Evolutionary conservation across 2,329 filamentous ascomycete species (phyloP).

Genomic region (Colletotrichum sp.): DNA sequence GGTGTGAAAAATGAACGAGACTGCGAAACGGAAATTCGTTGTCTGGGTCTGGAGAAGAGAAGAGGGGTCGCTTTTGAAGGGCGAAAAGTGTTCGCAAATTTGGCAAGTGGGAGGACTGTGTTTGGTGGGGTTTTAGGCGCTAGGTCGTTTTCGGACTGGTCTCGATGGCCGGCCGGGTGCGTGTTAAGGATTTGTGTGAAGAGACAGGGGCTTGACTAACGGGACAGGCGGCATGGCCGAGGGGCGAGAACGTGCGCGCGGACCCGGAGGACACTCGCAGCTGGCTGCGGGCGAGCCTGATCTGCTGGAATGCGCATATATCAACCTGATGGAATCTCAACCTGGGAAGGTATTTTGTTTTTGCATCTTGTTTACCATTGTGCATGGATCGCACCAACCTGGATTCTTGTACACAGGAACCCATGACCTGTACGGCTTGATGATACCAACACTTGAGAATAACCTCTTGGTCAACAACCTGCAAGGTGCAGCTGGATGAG

Average conservation of each 20-base stretch:
- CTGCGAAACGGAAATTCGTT: constrained; percentile 18
- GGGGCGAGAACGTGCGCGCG: constrained; percentile 11
- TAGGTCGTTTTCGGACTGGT: constrained; percentile 9
- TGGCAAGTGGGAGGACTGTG: constrained; percentile 24
- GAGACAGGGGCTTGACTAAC: neutral
- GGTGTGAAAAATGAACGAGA: constrained; percentile 31
- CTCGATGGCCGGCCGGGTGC: neutral
- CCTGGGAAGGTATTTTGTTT: neutral
- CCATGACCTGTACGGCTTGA: neutral
- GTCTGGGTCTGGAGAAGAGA: constrained; percentile 18
- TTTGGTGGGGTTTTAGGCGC: constrained; percentile 25
- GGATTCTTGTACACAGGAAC: neutral
- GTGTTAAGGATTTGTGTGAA: neutral
- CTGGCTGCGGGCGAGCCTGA: neutral
- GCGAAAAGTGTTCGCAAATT: constrained; percentile 25
- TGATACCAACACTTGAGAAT: neutral
- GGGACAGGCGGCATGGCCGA: neutral
- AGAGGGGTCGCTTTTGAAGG: constrained; percentile 20
- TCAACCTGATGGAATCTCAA: neutral
- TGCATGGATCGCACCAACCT: neutral
- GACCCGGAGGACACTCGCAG: neutral
- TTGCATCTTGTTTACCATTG: neutral
- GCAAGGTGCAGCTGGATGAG: neutral
- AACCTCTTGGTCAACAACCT: neutral
- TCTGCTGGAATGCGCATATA: neutral